Evolutionary conservation across 257 asterid species (phyloP), one percentile per base, ranked within the genome.

Genomic region (Voacanga thouarsii): DNA sequence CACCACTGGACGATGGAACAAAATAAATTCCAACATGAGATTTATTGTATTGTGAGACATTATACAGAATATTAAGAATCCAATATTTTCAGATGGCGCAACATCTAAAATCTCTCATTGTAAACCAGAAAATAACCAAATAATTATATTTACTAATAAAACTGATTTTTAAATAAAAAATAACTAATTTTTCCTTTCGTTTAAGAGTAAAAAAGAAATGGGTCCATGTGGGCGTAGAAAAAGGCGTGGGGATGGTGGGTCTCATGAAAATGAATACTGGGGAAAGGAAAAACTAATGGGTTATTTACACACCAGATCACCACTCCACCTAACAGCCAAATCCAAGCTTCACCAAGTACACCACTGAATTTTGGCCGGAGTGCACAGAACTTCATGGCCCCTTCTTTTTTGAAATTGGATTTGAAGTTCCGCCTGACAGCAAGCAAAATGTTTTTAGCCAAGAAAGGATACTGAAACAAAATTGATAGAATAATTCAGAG

Each of bases 301-400:
- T 43, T 61, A 65, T 80, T 82, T 78, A 91, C 98, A 86, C 69
- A 96, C 99, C 86, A 96, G 98, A 84, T 96, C 99, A 77, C 99
- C 99, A 77, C 97, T 96, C 99, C 99, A 96, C 86, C 97, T 88
- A 81, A 94, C 99, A 83, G 98, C 97, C 82, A 96, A 97, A 89
- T 96, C 99, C 63, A 96, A 87, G 98, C 98, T 85, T 96, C 99
- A 68, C 99, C 99, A 88, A 96, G 81, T 71, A 92, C 92, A 83
- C 99, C 99, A 77, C 99, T 96, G 88, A 96, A 96, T 85, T 96
- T 96, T 73, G 99, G 99, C 80, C 90, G 92, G 67, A 93, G 91
- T 77, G 93, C 96, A 77, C 75, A 96, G 75, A 77, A 87, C 87
- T 59, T 98, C 99, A 80, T 96, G 99, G 79, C 99, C 99, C 86